A percentile compares a stretch with the other conserved stretches of the same genome.
Conservation (phyloP, 495 filamentous ascomycete species). For the Annulohypoxylon nitens region DNA sequence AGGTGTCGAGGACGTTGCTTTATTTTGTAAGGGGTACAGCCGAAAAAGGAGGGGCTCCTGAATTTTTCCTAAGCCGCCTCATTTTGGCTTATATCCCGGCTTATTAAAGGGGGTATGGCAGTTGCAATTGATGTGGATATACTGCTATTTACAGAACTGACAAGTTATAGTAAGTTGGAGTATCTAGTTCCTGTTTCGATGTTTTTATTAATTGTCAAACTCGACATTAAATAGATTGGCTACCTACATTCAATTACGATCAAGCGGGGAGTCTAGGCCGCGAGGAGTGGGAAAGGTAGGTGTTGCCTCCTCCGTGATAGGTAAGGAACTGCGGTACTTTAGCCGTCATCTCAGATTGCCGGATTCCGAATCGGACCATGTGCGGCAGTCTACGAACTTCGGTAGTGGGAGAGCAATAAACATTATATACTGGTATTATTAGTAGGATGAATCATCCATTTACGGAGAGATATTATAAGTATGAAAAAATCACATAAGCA, state of each 20-base stretch:
- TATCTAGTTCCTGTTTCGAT: neutral
- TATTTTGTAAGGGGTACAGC: constrained; percentile 37
- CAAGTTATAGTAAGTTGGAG: neutral
- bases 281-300: neutral
- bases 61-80: constrained; percentile 38
- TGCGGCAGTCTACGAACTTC: constrained; percentile 29
- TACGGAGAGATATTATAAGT: neutral
- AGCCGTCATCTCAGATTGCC: constrained; percentile 46
- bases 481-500: neutral
- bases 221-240: constrained; percentile 9
- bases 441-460: neutral
- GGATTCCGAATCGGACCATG: constrained; percentile 21
- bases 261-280: constrained; percentile 5
- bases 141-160: constrained; percentile 7
- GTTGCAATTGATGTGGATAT: constrained; percentile 24
- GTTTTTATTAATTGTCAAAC: neutral
- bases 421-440: neutral
- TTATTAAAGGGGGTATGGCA: constrained; percentile 38
- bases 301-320: constrained; percentile 14
- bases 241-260: neutral
- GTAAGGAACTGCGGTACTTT: constrained; percentile 29
- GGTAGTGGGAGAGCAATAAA: constrained; percentile 19
- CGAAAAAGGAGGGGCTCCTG: constrained; percentile 39
- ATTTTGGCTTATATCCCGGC: constrained; percentile 49
- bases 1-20: constrained; percentile 17